Base-by-base conservation (phyloP, 495 filamentous ascomycete genomes). In the Aspergillus kassunensis region DNA sequence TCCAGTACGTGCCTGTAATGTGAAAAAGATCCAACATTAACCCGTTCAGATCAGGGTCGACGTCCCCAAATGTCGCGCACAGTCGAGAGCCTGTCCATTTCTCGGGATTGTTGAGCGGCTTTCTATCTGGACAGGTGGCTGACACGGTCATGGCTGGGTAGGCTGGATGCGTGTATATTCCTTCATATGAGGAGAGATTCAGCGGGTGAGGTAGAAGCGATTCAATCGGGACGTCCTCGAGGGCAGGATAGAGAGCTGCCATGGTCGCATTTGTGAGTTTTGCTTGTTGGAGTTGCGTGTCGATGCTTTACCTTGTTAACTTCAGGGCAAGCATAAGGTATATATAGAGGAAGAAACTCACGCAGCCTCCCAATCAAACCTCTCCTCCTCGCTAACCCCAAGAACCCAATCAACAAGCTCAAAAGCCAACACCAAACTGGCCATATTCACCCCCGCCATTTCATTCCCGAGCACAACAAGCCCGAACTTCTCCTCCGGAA, bases 391-490 rank as follows among this genome's bases (percentile, higher is more conserved):
- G 3, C 15, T 23, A 0, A 27, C 30, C 8, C 23, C 36, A n/a
- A 51, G 36, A 13, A 51, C n/a, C 9, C 27, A 8, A 30, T 53
- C 50, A 19, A 53, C 20, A 29, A 53, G 35, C 35, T 53, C 40
- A 30, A 15, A 45, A 2, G 30, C 9, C 16, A 53, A 19, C 2
- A 45, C 16, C 16, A n/a, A 15, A 9, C 20, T 24, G 12, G 31
- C 50, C 2, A 19, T n/a, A 39, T 46, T 46, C 11, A 42, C 29
- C 1, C 41, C 40, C 6, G 24, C 5, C 42, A 45, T 25, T 13
- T 45, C 35, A 37, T 53, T 45, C 16, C 50, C 50, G 10, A 53
- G n/a, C 13, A 53, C 36, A 18, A 27, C 31, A 12, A 53, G n/a
- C 11, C 50, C 50, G 2, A 45, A 23, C 10, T 39, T 23, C 1